Evolutionary conservation across 768 basidiomycete genomes (phyloP), one percentile per base, ranked within the genome.

Genomic region (Boletellus sp.): DNA sequence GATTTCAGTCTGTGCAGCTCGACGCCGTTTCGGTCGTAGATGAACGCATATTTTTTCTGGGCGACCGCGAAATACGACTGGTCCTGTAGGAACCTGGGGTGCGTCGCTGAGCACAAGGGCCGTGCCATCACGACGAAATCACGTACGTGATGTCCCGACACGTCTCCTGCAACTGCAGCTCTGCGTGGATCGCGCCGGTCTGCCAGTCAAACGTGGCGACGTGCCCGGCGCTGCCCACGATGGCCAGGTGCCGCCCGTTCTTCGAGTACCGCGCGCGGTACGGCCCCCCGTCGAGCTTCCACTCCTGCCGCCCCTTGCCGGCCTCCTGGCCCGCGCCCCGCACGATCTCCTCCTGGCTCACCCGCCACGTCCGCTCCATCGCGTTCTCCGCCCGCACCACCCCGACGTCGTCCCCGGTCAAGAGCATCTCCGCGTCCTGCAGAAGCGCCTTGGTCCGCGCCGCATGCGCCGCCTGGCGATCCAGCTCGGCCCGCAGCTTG

Each of bases 141-240:
- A 77, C 85, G 50, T 67, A 90, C 87, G 90, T 91, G 67, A 99
- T 87, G 65, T 96, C 95, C 56, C 94, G 72, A 60, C 90, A 90
- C 20, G 89, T 91, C 70, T 98, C 95, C 53, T 82, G 81, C 8
- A 98, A 71, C 57, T 95, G 91, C 16, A 97, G 72, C 63, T 98
- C 95, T 6, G 88, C 77, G 61, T 94, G 89, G 23, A 96, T 70
- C 28, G 81, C 80, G 0, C 92, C 93, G 0, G 87, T 83, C 64
- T 89, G 84, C 90, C 90, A 94, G 66, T 98, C 94, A 59, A 97
- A 94, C 0, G 93, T 90, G 3, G 92, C 90, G 16, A 92, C 83
- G 70, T 96, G 93, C 0, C 96, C 94, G 31, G 74, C 76, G 12
- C 76, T 78, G 5, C 93, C 93, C 0, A 81, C 89, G 55, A 97